These are phyloP conservation scores for Achaetomium macrosporum DNA, from an alignment of 2,329 filamentous ascomycete genomes.

Conservation along the genomic window DNA sequence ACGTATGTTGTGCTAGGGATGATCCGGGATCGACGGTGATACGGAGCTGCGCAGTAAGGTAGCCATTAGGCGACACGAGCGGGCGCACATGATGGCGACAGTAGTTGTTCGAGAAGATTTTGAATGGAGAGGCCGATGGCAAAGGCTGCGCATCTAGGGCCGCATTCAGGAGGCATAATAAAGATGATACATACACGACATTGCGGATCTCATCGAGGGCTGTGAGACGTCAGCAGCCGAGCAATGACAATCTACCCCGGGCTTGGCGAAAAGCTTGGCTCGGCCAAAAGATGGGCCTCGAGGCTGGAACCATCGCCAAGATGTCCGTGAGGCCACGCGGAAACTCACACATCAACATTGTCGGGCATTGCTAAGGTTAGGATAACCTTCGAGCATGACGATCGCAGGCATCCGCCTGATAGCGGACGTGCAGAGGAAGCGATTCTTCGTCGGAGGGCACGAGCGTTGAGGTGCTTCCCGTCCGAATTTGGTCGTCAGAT, in stretches of 20 bases:
- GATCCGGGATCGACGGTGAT: background rate
- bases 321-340: background rate
- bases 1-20: conserved; percentile 3
- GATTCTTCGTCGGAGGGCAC: background rate
- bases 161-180: background rate
- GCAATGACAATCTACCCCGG: conserved; percentile 19
- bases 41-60: background rate
- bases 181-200: conserved; percentile 27
- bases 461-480: background rate
- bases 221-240: conserved; percentile 27
- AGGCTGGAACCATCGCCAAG: conserved; percentile 18
- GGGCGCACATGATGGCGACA: background rate
- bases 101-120: background rate
- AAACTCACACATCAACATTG: conserved; percentile 27
- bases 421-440: background rate
- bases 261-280: conserved; percentile 27
- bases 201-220: conserved; percentile 32
- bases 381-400: conserved; percentile 11
- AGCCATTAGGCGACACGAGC: background rate
- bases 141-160: background rate
- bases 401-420: conserved; percentile 11
- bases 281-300: conserved; percentile 21
- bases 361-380: conserved; percentile 17
- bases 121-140: background rate
- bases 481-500: background rate